These are phyloP conservation scores for Candida pini DNA, from an alignment of 805 yeast genomes.

Conservation along the genomic window DNA sequence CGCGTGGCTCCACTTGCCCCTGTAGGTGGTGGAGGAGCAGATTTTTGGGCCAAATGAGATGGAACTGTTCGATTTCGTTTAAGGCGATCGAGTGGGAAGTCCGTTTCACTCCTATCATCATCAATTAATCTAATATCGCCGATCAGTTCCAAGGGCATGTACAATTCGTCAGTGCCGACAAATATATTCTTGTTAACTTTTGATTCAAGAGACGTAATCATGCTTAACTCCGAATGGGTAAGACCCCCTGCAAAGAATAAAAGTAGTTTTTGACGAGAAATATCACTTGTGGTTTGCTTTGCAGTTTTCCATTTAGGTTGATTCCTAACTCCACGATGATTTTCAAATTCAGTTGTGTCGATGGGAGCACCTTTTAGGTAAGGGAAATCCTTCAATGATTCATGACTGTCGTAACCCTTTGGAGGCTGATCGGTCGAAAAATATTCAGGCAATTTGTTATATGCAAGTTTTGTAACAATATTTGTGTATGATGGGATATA, in stretches of 20 bases:
- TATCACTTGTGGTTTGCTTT: conserved; percentile 14
- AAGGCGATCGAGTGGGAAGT: conserved; percentile 22
- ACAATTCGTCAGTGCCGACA: conserved; percentile 73
- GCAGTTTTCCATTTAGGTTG: conserved; percentile 28
- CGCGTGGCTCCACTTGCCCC: conserved; percentile 1
- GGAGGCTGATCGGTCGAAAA: conserved; percentile 14
- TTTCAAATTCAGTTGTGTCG: conserved; percentile 15
- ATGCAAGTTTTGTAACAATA: conserved; percentile 21
- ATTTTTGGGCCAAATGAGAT: conserved; percentile 14
- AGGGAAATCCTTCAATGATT: conserved; percentile 48
- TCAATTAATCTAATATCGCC: conserved; percentile 28
- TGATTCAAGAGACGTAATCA: conserved; percentile 64
- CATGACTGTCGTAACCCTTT: conserved; percentile 19
- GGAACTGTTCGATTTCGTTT: conserved; percentile 16
- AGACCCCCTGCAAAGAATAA: conserved; percentile 87
- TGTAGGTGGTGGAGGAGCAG: conserved; percentile 6
- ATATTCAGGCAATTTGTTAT: conserved; percentile 23
- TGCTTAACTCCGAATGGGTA: conserved; percentile 74
- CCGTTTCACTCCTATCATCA: conserved; percentile 18
- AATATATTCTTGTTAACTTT: conserved; percentile 65
- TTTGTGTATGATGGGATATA: conserved; percentile 25
- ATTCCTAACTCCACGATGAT: conserved; percentile 16
- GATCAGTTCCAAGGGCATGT: conserved; percentile 36
- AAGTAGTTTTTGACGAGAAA: conserved; percentile 60
- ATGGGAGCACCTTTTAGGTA: conserved; percentile 33